Evolutionary conservation across 78 protist species (phyloP), one percentile per base, ranked within the genome.

Genomic region (Polysphondylium violaceum): DNA sequence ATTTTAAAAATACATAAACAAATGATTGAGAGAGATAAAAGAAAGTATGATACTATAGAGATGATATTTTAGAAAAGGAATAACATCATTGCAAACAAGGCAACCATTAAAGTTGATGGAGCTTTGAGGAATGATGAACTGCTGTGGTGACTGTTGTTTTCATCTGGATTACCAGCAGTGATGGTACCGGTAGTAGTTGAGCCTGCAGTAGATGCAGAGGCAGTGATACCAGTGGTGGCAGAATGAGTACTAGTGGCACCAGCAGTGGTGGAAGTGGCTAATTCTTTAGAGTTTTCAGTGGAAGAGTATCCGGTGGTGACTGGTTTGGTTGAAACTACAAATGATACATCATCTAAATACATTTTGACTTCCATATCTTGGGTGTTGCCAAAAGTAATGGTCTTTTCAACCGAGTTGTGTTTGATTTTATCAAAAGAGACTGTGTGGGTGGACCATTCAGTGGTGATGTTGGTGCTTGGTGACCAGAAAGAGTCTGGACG

Each of bases 321-420:
- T 11, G 73, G 35, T 2, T 53, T 23, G 14, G 78, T 11, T 14
- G 78, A 44, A 21, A 33, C 31, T n/a, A 72, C 33, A 29, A 72
- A 72, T 4, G 21, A 36, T 0, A 78, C 51, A 38, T 65, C 41
- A 78, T 78, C 88, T 16, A 78, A 44, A 35, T 60, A 51, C 3
- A 78, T 14, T 6, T 29, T 36, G 8, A 40, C 76, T 51, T 65
- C 58, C 0, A 29, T 35, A 23, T 65, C 25, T 23, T 61, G 58
- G 21, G 55, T 60, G 38, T 78, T 78, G 2, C 64, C 74, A 51
- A 65, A 78, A 5, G 59, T 59, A 53, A 78, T 65, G 6, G 88
- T 25, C 2, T 69, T 41, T 53, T 59, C 88, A 53, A 61, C 65
- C 23, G 47, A 8, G 29, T 36, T n/a, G 17, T 63, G 88, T 78